Conservation (phyloP, 495 filamentous ascomycete genomes). For the Chaetomium cochliodes region DNA sequence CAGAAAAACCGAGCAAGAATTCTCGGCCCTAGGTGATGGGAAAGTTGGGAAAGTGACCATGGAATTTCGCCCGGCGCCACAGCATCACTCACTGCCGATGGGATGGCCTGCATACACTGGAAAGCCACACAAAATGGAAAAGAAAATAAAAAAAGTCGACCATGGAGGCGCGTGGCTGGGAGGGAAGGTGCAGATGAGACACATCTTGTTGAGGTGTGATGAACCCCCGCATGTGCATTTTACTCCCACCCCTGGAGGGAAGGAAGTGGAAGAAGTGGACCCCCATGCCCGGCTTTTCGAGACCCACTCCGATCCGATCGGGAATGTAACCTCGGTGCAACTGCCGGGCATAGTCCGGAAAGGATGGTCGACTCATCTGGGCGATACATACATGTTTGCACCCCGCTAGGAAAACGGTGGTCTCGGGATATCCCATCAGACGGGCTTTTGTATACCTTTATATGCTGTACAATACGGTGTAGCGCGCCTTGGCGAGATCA, state of each 20-base stretch:
- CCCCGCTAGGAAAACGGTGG: too few species aligned
- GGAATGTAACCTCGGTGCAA: background rate
- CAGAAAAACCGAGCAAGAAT: too few species aligned
- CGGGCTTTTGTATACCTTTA: too few species aligned
- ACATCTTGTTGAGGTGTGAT: background rate
- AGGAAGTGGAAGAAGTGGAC: too few species aligned
- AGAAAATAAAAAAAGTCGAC: background rate
- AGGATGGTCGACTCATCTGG: background rate
- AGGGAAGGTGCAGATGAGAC: background rate
- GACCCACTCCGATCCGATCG: constrained; percentile 7
- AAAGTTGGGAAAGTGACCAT: too few species aligned
- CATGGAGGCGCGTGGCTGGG: background rate
- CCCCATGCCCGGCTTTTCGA: background rate
- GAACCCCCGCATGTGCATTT: background rate
- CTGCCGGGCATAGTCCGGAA: background rate
- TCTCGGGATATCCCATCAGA: too few species aligned
- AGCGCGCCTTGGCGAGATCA: too few species aligned
- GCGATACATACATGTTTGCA: too few species aligned
- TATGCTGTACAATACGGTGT: too few species aligned
- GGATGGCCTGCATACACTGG: background rate
- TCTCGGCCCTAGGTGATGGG: too few species aligned
- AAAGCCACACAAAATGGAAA: background rate
- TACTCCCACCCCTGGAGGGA: too few species aligned
- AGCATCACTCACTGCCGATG: background rate
- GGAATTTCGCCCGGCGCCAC: too few species aligned